Base-by-base conservation (phyloP, 495 filamentous ascomycete genomes). In the Sporormia fimetaria region DNA sequence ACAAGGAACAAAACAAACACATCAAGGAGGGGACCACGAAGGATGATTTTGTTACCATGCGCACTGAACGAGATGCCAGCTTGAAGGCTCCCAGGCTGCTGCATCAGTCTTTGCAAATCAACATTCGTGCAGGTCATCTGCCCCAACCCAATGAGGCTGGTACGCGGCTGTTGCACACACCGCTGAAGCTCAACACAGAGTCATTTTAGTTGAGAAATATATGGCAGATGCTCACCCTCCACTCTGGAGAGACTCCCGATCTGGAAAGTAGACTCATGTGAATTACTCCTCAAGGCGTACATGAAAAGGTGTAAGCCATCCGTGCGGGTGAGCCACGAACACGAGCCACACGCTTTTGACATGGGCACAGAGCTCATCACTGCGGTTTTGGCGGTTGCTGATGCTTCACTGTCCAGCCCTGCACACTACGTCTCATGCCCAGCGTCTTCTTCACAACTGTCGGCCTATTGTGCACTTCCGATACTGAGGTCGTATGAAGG, bases 391-490 rank as follows among this genome's bases (percentile, higher is more conserved):
- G 45, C 12, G 42, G 41, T 24, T 40, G 22, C 12, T 27, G 17
- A 21, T 44, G 36, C 29, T 51, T 55, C 6, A 48, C 46, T 12
- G 29, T 47, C 51, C 46, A 51, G 5, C 72, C 71, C 45, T 71
- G 68, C 62, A 78, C 63, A 39, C 67, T 75, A 35, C 74, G 63
- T 36, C 75, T 65, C 37, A 71, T 66, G 3, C 75, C 75, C 37
- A 77, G 45, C n/a, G 73, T 76, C 56, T 62, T 69, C 33, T 66
- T 57, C 40, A 54, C 59, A 21, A 56, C 42, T 9, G 46, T 46
- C 21, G 57, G 30, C 21, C 59, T 58, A 14, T 58, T 54, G 15
- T 68, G 37, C n/a, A 54, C 6, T 23, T 50, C 26, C 21, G 63
- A 61, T 60, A 70, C 64, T 9, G 63, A 71, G 2, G 74, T 76